A percentile compares a stretch with the other conserved stretches of the same genome.
Conservation (phyloP, 129 eudicot genomes). For the Escallonia herrerae region DNA sequence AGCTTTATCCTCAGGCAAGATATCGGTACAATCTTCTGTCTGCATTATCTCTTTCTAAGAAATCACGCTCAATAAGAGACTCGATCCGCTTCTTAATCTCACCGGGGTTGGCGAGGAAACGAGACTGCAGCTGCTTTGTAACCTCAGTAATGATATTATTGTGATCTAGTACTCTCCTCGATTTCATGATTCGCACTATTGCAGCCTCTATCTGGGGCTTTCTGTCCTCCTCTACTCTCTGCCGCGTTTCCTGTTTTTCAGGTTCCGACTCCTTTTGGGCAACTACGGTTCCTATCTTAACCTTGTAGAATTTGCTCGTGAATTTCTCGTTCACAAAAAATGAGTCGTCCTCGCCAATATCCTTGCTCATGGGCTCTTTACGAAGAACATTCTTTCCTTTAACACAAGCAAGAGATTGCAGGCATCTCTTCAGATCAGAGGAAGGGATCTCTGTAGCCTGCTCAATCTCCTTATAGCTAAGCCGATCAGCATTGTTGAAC, state of each 20-base stretch:
- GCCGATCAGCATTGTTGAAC: constrained; percentile 50
- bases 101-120: constrained; percentile 46
- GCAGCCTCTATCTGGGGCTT: constrained; percentile 83
- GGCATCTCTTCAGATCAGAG: constrained; percentile 57
- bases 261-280: constrained; percentile 77
- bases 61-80: constrained; percentile 68
- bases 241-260: constrained; percentile 61
- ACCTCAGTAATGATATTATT: constrained; percentile 68
- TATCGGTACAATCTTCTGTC: constrained; percentile 59
- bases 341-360: constrained; percentile 54
- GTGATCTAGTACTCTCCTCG: constrained; percentile 63
- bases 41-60: constrained; percentile 64
- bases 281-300: constrained; percentile 71
- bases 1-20: constrained; percentile 42
- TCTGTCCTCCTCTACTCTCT: constrained; percentile 67
- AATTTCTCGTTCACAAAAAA: constrained; percentile 70
- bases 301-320: constrained; percentile 53
- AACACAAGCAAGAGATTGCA: constrained; percentile 72
- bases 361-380: constrained; percentile 78
- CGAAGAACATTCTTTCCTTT: constrained; percentile 72
- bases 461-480: constrained; percentile 54
- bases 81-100: constrained; percentile 73
- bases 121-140: constrained; percentile 67
- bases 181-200: constrained; percentile 67
- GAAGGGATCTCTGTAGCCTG: constrained; percentile 74